Base-by-base conservation (phyloP, 805 yeast genomes). In the Cyberlindnera maclurae region DNA sequence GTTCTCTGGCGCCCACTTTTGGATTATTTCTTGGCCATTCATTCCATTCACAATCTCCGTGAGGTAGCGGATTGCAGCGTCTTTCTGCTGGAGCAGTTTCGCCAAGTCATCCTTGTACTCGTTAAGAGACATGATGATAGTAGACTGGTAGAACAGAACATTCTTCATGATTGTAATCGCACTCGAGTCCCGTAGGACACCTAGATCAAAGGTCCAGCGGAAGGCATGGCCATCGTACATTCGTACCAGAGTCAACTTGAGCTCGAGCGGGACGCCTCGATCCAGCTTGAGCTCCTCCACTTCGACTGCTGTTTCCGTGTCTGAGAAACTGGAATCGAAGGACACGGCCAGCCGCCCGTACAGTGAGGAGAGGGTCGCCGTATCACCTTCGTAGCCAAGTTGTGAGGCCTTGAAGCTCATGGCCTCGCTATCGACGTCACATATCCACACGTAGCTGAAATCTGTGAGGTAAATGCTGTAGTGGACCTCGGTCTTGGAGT, bases 1-100 rank as follows among this genome's bases (percentile, higher is more conserved):
- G 8, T 55, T 57, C 6, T 64, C 33, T 20, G 37, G 65, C 9
- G 62, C 64, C 64, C 64, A 60, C 42, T 49, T 55, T 1, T 46
- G 33, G 5, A 62, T 39, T 1, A 51, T 37, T 20, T 43, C 49
- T 12, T 51, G 55, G 2, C 43, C 46, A 33, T 47, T 43, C 31
- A 49, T 16, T 6, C 54, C 58, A 6, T 47, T 50, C 15, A 62
- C 34, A 12, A 50, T 52, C 17, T 61, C 64, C 18, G 36, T 39
- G 2, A 64, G 34, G 35, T 51, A 60, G 5, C 57, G 44, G 3
- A 64, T 52, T 1, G 60, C 57, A 17, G 49, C 43, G 38, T 64
- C 70, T 34, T 62, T 64, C 4, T 42, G 39, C 4, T 49, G 45
- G 15, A 61, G 37, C 12, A 49, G 40, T 15, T 42, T 42, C 8